phyloP scores from a whole-genome alignment of 352 stramenopile species.

The Pythium phragmiticola region DNA sequence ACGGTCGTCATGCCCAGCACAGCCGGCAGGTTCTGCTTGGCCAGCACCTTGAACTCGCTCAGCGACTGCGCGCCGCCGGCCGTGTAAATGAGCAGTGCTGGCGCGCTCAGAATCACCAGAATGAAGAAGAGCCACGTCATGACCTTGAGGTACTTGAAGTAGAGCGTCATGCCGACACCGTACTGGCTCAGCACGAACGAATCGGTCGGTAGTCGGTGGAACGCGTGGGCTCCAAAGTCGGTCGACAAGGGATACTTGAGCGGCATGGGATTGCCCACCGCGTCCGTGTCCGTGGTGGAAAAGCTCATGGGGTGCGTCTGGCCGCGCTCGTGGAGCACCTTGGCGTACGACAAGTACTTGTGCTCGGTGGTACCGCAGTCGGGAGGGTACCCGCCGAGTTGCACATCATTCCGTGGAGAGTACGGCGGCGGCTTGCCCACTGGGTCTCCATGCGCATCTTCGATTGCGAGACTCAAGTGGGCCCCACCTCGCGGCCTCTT shows the following conservation, averaged over 20 bases:
- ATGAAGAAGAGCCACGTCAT: constrained; percentile 84
- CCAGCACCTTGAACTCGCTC: constrained; percentile 57
- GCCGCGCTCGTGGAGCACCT: constrained; percentile 66
- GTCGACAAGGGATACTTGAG: constrained; percentile 56
- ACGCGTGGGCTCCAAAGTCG: constrained; percentile 79
- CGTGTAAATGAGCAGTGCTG: constrained; percentile 62
- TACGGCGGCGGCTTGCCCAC: constrained; percentile 10
- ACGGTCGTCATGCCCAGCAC: constrained; percentile 81
- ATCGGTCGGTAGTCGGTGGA: constrained; percentile 71
- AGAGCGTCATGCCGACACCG: constrained; percentile 70
- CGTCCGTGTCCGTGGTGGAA: constrained; percentile 52
- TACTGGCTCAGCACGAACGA: constrained; percentile 78
- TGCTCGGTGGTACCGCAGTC: constrained; percentile 72
- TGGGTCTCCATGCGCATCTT: background rate
- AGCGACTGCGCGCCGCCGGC: constrained; percentile 56
- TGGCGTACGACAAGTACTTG: constrained; percentile 82
- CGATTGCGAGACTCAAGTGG: constrained; percentile 18
- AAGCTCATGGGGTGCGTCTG: constrained; percentile 78
- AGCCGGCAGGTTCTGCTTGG: constrained; percentile 61
- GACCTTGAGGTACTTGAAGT: constrained; percentile 89
- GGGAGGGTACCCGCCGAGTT: constrained; percentile 67
- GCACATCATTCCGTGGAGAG: constrained; percentile 46
- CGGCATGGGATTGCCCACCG: constrained; percentile 50
- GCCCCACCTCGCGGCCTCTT: constrained; percentile 5
- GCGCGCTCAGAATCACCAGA: constrained; percentile 62